Evolutionary conservation across 169 alveolate species (phyloP).

Genomic region (Neospora caninum): DNA sequence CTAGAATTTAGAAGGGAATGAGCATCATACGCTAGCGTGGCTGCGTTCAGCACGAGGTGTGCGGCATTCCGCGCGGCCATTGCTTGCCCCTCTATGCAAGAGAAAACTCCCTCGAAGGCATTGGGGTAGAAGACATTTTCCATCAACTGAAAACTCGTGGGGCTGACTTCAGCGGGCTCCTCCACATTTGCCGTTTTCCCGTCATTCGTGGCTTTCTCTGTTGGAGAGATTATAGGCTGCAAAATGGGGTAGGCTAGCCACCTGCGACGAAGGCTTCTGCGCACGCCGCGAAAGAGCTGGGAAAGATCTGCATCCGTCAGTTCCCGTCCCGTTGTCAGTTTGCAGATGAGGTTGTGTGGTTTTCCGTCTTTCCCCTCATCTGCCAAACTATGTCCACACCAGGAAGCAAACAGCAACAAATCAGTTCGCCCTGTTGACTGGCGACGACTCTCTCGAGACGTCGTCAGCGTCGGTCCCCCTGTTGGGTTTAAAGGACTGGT

Average conservation of each 20-base stretch:
- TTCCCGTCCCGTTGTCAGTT: not conserved
- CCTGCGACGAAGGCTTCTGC: not conserved
- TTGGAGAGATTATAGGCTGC: not conserved
- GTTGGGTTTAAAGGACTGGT: not conserved
- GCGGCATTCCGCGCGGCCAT: conserved; percentile 10
- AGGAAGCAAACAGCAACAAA: not conserved
- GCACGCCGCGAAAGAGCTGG: not conserved
- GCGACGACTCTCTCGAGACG: not conserved
- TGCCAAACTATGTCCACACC: not conserved
- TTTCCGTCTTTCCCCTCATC: not conserved
- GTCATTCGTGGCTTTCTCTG: not conserved
- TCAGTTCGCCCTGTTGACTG: not conserved
- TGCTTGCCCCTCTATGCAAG: conserved; percentile 6
- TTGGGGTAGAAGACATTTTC: not conserved
- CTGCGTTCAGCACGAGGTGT: not conserved
- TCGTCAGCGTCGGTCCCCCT: not conserved
- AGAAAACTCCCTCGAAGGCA: not conserved
- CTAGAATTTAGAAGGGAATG: too few species aligned
- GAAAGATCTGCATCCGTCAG: not conserved
- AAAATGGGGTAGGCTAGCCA: not conserved
- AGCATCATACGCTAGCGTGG: too few species aligned
- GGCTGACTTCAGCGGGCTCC: not conserved
- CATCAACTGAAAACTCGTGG: not conserved
- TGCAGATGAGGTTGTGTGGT: not conserved
- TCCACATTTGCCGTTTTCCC: not conserved